These are phyloP conservation scores for Lyophyllum atratum DNA, from an alignment of 768 basidiomycete species.

Conservation along the genomic window DNA sequence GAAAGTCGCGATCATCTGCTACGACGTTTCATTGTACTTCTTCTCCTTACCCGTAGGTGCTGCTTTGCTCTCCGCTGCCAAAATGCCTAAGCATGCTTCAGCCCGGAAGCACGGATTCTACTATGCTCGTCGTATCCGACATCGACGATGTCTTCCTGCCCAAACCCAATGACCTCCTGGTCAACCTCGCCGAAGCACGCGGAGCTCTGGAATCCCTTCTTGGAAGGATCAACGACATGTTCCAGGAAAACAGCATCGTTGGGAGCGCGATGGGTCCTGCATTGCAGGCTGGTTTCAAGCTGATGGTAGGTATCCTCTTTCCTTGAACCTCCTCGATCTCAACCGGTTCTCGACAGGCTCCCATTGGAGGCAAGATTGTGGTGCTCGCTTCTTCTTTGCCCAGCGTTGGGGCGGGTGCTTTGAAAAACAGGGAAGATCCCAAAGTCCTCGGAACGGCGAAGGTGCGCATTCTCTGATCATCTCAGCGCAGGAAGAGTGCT, in stretches of 20 bases:
- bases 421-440: conserved; percentile 96
- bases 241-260: conserved; percentile 91
- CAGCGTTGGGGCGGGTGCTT: conserved; percentile 82
- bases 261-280: conserved; percentile 96
- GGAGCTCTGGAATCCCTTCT: conserved; percentile 80
- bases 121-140: conserved; percentile 97
- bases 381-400: conserved; percentile 86
- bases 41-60: conserved; percentile 84
- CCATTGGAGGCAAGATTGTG: conserved; percentile 94
- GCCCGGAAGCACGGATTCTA: conserved; percentile 75
- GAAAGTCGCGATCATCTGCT: conserved; percentile 90
- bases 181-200: conserved; percentile 88
- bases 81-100: conserved; percentile 22
- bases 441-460: conserved; percentile 95
- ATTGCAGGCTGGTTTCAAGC: conserved; percentile 92
- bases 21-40: conserved; percentile 92
- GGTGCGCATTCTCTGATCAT: conserved; percentile 37
- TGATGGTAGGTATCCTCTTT: conserved; percentile 61
- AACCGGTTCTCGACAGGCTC: conserved; percentile 48
- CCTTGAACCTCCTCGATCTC: not conserved
- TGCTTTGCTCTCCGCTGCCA: not conserved
- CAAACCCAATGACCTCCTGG: conserved; percentile 93
- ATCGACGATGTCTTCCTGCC: conserved; percentile 97
- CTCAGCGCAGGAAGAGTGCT: not conserved
- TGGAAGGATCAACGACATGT: conserved; percentile 90